Base-by-base conservation (phyloP, 1,284 basidiomycete species). In the Rhodotorula sp. region DNA sequence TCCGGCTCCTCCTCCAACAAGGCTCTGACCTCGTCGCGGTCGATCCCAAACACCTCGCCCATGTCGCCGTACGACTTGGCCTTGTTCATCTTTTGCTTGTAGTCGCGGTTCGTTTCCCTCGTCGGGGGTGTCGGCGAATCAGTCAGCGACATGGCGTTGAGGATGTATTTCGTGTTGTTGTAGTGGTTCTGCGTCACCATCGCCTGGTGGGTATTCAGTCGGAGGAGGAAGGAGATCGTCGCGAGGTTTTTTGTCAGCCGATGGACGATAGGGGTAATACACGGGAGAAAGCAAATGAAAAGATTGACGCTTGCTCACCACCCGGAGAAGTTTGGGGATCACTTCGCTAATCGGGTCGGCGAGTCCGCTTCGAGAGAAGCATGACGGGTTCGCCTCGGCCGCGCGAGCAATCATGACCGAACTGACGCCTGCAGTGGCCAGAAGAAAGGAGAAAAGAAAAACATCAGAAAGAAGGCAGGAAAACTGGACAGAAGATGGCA, bases 351-450 rank as follows among this genome's bases (percentile, higher is more conserved):
- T 87, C 3, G 91, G 84, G 77, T 93, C 89, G 8, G 83, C 79
- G 6, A 91, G 91, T 1, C 67, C 62, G 2, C 80, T 84, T 0
- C 84, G 80, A 2, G 87, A 86, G 82, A 99, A 99, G 77, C 92
- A 90, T 0, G 90, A 89, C 0, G 94, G 93, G 80, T 99, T 99
- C 15, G 88, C 82, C 81, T 99, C 96, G 12, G 95, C 95, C 0
- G 89, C 92, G 20, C 94, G 89, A 12, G 95, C 96, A 56, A 99
- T 90, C 95, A 99, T 99, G 45, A 93, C 88, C 1, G 91, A 93
- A 74, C 90, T 87, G n/a, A 91, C 93, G 30, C 90, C 91, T 90
- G 66, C 4, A 29, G 45, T 7, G 5, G 22, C 5, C 55, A 26
- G 44, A 26, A 30, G n/a, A n/a, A n/a, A n/a, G n/a, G n/a, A n/a